Percentiles rank a stretch among this genome's conserved stretches.
These are phyloP conservation scores for Tolypocladium inflatum DNA, from an alignment of 2,329 filamentous ascomycete genomes.

Conservation along the genomic window DNA sequence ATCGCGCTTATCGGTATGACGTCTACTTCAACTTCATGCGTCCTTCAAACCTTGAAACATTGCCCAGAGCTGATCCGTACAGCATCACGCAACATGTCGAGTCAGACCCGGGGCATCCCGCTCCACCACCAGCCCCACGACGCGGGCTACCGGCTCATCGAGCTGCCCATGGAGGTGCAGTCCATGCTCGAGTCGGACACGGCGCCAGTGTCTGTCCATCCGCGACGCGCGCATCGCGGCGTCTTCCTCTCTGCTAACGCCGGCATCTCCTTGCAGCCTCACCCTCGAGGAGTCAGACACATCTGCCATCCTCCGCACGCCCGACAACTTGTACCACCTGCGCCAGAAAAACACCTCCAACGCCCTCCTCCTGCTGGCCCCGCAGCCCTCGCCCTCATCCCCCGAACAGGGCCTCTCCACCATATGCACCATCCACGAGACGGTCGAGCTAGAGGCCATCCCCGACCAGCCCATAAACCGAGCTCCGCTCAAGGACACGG, in stretches of 20 bases:
- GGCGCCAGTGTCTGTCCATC: constrained; percentile 38
- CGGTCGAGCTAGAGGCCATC: constrained; percentile 47
- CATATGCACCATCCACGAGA: constrained; percentile 51
- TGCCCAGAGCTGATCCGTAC: background rate
- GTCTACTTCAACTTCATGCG: no score
- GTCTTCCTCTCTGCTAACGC: background rate
- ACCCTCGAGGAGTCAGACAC: constrained; percentile 39
- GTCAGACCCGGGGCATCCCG: constrained; percentile 37
- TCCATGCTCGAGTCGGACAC: constrained; percentile 42
- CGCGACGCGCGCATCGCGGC: background rate
- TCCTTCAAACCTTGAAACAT: no score
- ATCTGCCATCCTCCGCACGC: constrained; percentile 41
- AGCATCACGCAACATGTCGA: constrained; percentile 27
- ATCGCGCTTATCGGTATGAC: background rate
- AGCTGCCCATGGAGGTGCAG: constrained; percentile 50
- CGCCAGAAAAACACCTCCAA: constrained; percentile 61
- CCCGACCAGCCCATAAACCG: constrained; percentile 19
- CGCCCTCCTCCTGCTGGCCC: constrained; percentile 46
- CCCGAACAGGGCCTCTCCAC: constrained; percentile 30
- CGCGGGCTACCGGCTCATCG: constrained; percentile 49
- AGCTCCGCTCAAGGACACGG: constrained; percentile 17
- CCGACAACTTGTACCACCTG: constrained; percentile 44
- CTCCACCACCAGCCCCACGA: constrained; percentile 39
- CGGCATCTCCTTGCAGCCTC: constrained; percentile 22
- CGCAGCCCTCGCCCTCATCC: constrained; percentile 10